These are phyloP conservation scores for Dissoconium aciculare DNA, from an alignment of 2,329 filamentous ascomycete species.

Conservation along the genomic window DNA sequence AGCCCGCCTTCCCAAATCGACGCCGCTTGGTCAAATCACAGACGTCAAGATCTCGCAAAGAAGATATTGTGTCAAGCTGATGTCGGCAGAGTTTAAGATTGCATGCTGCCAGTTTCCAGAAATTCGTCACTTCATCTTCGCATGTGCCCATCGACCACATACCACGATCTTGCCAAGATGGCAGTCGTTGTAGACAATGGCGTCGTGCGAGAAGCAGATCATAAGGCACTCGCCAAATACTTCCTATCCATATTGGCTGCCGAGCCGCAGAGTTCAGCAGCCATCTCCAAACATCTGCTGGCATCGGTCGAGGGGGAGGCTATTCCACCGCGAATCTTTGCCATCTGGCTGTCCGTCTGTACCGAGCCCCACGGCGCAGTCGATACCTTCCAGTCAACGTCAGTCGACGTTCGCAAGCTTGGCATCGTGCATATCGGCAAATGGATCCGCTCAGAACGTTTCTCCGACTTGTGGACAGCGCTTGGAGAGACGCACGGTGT, in stretches of 20 bases:
- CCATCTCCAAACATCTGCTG: slow-evolving; percentile 10
- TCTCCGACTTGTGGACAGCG: slow-evolving; percentile 9
- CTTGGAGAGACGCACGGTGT: slow-evolving; percentile 12
- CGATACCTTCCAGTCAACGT: slow-evolving; percentile 7
- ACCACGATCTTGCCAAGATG: too few species aligned
- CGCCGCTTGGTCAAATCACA: too few species aligned
- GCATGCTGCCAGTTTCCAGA: too few species aligned
- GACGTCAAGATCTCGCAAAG: too few species aligned
- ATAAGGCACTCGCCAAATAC: slow-evolving; percentile 6
- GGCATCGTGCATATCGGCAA: slow-evolving; percentile 9
- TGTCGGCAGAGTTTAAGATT: too few species aligned
- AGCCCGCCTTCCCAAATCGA: too few species aligned
- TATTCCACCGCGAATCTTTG: slow-evolving; percentile 11
- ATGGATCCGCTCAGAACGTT: slow-evolving; percentile 6
- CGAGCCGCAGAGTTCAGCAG: neutral
- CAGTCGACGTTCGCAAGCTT: slow-evolving; percentile 7
- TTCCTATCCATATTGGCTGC: slow-evolving; percentile 2
- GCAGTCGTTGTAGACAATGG: neutral
- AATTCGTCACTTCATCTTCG: too few species aligned
- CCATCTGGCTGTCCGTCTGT: slow-evolving; percentile 11
- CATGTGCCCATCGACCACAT: too few species aligned
- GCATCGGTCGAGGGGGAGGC: slow-evolving; percentile 6
- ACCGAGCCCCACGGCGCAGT: slow-evolving; percentile 8
- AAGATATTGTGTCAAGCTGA: too few species aligned
- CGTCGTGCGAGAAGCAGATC: neutral